These are phyloP conservation scores for Theileria parva DNA, from an alignment of 169 alveolate genomes.

Conservation along the genomic window DNA sequence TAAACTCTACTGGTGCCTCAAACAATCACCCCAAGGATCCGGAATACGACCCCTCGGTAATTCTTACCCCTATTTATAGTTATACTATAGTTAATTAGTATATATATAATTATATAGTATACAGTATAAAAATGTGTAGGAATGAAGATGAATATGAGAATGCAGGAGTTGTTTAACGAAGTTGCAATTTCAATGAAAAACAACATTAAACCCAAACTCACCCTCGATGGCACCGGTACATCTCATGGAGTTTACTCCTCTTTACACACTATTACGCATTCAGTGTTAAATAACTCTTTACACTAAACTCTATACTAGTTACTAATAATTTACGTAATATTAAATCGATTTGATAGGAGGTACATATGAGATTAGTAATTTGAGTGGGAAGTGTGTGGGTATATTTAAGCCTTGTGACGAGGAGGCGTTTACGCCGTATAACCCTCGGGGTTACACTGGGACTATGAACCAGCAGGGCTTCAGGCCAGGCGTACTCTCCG, in stretches of 20 bases:
- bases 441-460: slow-evolving; percentile 95
- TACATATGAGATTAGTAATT: slow-evolving; percentile 90
- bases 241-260: too few relatives aligned
- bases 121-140: too few relatives aligned
- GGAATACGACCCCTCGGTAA: slow-evolving; percentile 47
- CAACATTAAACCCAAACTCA: slow-evolving; percentile 93
- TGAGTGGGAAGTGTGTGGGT: slow-evolving; percentile 86
- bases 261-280: too few relatives aligned
- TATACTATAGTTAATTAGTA: neutral
- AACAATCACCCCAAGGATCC: slow-evolving; percentile 37
- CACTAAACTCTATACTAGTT: too few relatives aligned
- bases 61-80: too few relatives aligned
- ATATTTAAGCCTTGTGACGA: slow-evolving; percentile 98
- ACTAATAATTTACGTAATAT: neutral
- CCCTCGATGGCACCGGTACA: slow-evolving; percentile 94
- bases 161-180: slow-evolving; percentile 79
- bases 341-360: slow-evolving; percentile 80
- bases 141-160: slow-evolving; percentile 44
- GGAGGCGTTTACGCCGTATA: slow-evolving; percentile 98
- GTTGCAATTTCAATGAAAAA: slow-evolving; percentile 86
- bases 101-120: too few relatives aligned
- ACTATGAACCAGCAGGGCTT: slow-evolving; percentile 92
- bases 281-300: too few relatives aligned
- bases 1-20: slow-evolving; percentile 56
- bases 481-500: slow-evolving; percentile 92